Evolutionary conservation across 2,329 filamentous ascomycete genomes (phyloP).

Genomic region (Hawksworthiomyces lignivorus): DNA sequence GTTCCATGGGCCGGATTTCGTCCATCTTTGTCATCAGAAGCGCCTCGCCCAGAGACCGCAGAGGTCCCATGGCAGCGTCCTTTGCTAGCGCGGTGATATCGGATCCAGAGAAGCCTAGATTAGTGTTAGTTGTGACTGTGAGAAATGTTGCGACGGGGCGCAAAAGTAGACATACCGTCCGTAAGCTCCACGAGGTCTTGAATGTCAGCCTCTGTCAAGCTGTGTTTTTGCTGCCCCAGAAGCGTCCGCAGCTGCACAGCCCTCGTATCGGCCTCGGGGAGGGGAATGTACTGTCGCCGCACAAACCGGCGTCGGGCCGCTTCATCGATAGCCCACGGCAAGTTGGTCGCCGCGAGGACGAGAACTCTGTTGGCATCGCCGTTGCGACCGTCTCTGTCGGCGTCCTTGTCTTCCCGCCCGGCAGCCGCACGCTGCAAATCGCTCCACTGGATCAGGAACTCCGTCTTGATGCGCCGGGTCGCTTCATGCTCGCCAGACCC

Average conservation of each 20-base stretch:
- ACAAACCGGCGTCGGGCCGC: conserved; percentile 87
- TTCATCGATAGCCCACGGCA: conserved; percentile 97
- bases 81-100: conserved; percentile 96
- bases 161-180: conserved; percentile 56
- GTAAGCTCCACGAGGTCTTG: conserved; percentile 68
- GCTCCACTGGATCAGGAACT: conserved; percentile 97
- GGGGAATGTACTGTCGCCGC: conserved; percentile 86
- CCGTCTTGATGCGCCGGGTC: conserved; percentile 88
- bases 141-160: no score
- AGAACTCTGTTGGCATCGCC: conserved; percentile 84
- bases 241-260: conserved; percentile 71
- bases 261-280: conserved; percentile 79
- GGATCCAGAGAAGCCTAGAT: conserved; percentile 97
- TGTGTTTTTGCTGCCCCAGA: conserved; percentile 81
- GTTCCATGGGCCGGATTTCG: conserved; percentile 78
- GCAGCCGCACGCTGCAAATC: conserved; percentile 83
- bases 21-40: conserved; percentile 89
- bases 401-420: conserved; percentile 62
- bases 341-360: conserved; percentile 88
- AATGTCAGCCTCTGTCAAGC: conserved; percentile 64
- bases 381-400: conserved; percentile 63
- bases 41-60: conserved; percentile 83
- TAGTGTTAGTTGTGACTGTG: no score
- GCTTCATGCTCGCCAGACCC: conserved; percentile 87
- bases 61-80: conserved; percentile 93